Conservation (phyloP, 306 rosid genomes). For the Quercus cerris region DNA sequence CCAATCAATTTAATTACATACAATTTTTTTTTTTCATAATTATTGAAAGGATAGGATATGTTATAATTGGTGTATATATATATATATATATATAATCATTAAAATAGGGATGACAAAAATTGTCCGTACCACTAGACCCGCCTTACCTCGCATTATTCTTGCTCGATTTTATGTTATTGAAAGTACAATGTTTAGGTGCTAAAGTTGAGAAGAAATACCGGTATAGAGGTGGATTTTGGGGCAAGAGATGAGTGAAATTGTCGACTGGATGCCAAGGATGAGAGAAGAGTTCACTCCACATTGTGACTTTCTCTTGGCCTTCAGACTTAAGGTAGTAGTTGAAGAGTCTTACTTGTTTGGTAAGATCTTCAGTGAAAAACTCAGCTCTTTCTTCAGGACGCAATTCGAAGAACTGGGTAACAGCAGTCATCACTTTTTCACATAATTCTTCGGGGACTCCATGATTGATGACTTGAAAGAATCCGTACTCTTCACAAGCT, state of each 20-base stretch:
- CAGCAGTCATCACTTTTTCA: slow-evolving; percentile 21
- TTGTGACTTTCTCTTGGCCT: slow-evolving; percentile 16
- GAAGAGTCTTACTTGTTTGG: slow-evolving; percentile 25
- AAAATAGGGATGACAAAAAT: too few relatives aligned
- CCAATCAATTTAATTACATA: too few relatives aligned
- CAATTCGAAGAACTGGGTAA: slow-evolving; percentile 34
- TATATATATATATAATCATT: too few relatives aligned
- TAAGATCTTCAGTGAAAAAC: slow-evolving; percentile 28
- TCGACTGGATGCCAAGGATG: slow-evolving; percentile 40
- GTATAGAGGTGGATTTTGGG: slow-evolving; percentile 27
- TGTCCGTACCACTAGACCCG: too few relatives aligned
- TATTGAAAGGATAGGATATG: too few relatives aligned
- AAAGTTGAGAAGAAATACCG: background rate
- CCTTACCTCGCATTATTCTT: too few relatives aligned
- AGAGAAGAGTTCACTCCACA: slow-evolving; percentile 51
- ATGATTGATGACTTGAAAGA: slow-evolving; percentile 49
- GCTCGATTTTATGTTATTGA: too few relatives aligned
- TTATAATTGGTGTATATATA: too few relatives aligned
- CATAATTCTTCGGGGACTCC: slow-evolving; percentile 41
- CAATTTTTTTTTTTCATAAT: too few relatives aligned
- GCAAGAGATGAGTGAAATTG: slow-evolving; percentile 25
- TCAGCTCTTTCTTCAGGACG: slow-evolving; percentile 29
- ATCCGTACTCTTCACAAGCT: slow-evolving; percentile 50
- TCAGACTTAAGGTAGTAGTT: slow-evolving; percentile 26
- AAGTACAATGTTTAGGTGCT: background rate